Base-by-base conservation (phyloP, 1,139 yeast genomes). In the Geotrichum siamense region DNA sequence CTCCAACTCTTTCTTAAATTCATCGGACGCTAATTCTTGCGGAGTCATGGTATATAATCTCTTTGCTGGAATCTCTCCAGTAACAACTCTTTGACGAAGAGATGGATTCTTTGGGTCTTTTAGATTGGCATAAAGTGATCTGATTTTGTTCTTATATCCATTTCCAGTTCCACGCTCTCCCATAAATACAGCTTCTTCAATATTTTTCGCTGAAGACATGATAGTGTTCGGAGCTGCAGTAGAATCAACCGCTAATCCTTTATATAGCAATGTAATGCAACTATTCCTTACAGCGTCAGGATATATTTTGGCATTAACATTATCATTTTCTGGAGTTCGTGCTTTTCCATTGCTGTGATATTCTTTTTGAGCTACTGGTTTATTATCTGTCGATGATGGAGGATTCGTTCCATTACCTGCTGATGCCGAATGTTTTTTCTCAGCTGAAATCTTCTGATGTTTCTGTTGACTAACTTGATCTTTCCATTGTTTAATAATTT, bases 71-170 rank as follows among this genome's bases (percentile, higher is more conserved):
- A 91, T 72, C 45, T 76, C 80, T 16, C 86, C 83, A 16, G 72
- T 63, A 26, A 82, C 72, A 38, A 91, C 74, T 51, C 83, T 74
- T 31, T 69, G 71, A 54, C 97, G 75, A 49, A 91, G 72, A 52
- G 81, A 87, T 2, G 95, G 94, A 60, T 91, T 91, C 60, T 83
- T 82, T 61, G 83, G 84, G 59, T 91, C 91, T 58, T 94, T 79
- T 51, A 91, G 72, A 61, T 89, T 86, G 75, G 86, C 78, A 45
- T 82, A 83, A 51, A 85, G 73, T 2, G 93, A 79, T 53, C 96
- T 72, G 70, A 86, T 76, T 61, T 83, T 85, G 61, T 81, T 82
- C 54, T 93, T 72, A 63, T 87, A 87, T 31, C 69, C 66, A 69
- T 54, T 74, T 12, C 37, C 34, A 61, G 66, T 74, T 63, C 62